Evolutionary conservation across 768 basidiomycete species (phyloP), one percentile per base, ranked within the genome.

Genomic region (Lepiota brunneoincarnata): DNA sequence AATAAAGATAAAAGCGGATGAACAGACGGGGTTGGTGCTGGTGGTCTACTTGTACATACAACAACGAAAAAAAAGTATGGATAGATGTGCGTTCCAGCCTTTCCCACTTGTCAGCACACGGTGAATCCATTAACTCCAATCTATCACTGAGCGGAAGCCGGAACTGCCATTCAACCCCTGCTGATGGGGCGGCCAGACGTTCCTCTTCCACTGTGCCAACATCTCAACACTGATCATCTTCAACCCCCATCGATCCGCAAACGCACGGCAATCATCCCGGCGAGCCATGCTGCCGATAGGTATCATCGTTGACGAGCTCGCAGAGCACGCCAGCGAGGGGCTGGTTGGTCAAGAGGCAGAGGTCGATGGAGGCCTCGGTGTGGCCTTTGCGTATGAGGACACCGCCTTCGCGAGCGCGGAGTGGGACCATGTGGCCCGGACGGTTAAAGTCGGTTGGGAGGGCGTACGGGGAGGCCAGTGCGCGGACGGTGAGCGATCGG

Each of bases 201-300:
- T 63, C 58, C 71, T 72, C 62, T 70, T 70, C 66, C 70, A 79
- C 64, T 82, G 78, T 7, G 72, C 83, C 36, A 91, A 69, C 86
- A 87, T 86, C 60, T 94, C 94, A 5, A 99, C 89, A 55, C 89
- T 95, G 64, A 99, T 92, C 86, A 97, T 91, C 66, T 90, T 93
- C 51, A 98, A 64, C 7, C 92, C 90, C 88, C 89, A 94, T 20
- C 78, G 74, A 69, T 92, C 84, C 10, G 97, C 95, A 64, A 99
- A 98, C 35, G 83, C 79, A 58, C 93, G 80, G 65, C 95, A 96
- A 62, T 94, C 95, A 63, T 98, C 95, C 34, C 93, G 74, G 15
- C 95, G 76, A n/a, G 94, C 91, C 97, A 99, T 99, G 14, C 79
- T 84, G 0, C 97, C 97, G 60, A 80, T 71, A 12, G n/a, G 80